Percentiles rank a stretch among this genome's conserved stretches.
These are phyloP conservation scores for Ophiostoma sp. DNA, from an alignment of 2,329 filamentous ascomycete genomes.

Conservation along the genomic window DNA sequence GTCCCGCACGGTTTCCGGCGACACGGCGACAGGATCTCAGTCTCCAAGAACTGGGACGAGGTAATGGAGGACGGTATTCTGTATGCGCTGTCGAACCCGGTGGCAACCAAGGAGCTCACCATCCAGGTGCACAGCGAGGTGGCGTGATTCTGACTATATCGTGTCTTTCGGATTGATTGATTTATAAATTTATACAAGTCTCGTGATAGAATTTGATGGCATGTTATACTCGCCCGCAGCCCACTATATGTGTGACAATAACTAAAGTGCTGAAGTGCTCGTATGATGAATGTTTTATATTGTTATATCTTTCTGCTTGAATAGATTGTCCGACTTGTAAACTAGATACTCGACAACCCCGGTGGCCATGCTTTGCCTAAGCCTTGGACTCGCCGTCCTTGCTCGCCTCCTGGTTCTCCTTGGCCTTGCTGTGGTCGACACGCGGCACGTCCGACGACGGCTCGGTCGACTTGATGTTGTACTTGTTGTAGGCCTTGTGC, in stretches of 20 bases:
- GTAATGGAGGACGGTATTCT: constrained; percentile 41
- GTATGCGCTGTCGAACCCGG: constrained; percentile 45
- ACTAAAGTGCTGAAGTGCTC: too few species aligned
- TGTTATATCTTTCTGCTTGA: background rate
- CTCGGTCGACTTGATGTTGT: constrained; percentile 19
- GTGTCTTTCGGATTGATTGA: background rate
- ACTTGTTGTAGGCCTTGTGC: constrained; percentile 22
- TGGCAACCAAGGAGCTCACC: constrained; percentile 50
- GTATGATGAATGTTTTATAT: background rate
- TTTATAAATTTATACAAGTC: too few species aligned
- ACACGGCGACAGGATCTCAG: constrained; percentile 34
- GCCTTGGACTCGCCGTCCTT: background rate
- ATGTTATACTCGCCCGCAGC: background rate
- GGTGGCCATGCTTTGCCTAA: background rate
- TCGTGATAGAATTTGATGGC: too few species aligned
- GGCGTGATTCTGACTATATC: background rate
- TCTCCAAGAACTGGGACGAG: constrained; percentile 42
- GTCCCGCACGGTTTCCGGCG: constrained; percentile 26
- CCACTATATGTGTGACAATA: background rate
- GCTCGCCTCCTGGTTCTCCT: background rate
- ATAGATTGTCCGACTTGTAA: background rate
- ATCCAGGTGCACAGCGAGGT: constrained; percentile 22
- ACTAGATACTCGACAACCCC: background rate
- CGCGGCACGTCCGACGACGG: constrained; percentile 2
- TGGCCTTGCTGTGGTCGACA: background rate